Conservation (phyloP, 164 flowering plant genomes). For the Nelumbo lutea region DNA sequence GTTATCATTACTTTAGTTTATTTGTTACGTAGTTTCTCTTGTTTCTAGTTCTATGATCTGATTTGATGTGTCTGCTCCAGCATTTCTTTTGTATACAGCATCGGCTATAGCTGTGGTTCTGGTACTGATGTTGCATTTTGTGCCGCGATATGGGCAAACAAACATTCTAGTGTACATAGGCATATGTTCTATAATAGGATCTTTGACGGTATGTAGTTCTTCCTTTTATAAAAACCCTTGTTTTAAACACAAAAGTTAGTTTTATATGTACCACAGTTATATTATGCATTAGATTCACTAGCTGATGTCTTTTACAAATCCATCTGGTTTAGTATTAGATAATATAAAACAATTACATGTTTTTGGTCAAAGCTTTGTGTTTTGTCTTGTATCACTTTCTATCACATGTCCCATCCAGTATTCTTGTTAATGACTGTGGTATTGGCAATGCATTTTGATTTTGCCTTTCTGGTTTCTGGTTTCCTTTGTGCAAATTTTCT, state of each 20-base stretch:
- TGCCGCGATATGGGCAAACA: constrained; percentile 85
- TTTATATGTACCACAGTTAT: not conserved
- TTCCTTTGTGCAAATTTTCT: not conserved
- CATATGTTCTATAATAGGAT: constrained; percentile 85
- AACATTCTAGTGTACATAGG: constrained; percentile 80
- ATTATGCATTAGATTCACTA: not conserved
- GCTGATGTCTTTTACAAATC: not conserved
- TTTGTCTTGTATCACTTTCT: no score
- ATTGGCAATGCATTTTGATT: not conserved
- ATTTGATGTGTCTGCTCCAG: constrained; percentile 35
- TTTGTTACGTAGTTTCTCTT: not conserved
- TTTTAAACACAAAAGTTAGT: not conserved
- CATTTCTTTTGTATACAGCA: constrained; percentile 79
- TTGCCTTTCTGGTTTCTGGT: not conserved
- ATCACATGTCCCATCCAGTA: no score
- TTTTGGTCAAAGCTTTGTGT: no score
- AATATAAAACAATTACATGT: no score
- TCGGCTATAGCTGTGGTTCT: constrained; percentile 56
- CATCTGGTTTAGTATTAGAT: not conserved
- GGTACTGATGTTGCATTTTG: constrained; percentile 64
- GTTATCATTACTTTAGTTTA: not conserved
- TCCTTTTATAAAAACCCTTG: not conserved
- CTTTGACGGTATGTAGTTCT: constrained; percentile 64
- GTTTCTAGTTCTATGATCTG: not conserved
- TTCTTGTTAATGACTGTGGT: not conserved